Percentiles rank a stretch among this genome's conserved stretches.
These are phyloP conservation scores for Zopfochytrium polystomum DNA, from an alignment of 371 early-diverging fungal species.

Conservation along the genomic window DNA sequence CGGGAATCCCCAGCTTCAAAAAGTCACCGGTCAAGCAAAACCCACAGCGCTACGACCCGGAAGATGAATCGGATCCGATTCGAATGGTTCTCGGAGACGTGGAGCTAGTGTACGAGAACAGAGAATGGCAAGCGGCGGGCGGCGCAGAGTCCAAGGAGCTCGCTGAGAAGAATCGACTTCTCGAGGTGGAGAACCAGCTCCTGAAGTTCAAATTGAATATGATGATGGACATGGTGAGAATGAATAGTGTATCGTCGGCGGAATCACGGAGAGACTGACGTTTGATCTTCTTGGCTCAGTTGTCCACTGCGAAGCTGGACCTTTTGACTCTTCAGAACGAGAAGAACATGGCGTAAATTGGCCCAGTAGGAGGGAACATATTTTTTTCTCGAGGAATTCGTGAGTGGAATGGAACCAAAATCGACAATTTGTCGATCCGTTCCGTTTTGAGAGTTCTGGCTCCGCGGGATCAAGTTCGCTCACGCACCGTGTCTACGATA, in stretches of 20 bases:
- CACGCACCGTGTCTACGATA: no score
- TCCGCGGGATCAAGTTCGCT: no score
- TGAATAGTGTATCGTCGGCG: background rate
- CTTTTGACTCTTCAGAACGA: no score
- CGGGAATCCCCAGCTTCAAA: background rate
- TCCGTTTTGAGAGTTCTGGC: no score
- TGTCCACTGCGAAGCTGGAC: no score
- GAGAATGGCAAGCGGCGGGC: slow-evolving; percentile 23
- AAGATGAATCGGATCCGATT: slow-evolving; percentile 21
- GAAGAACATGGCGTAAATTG: no score
- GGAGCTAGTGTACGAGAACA: slow-evolving; percentile 25
- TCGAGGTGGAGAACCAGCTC: slow-evolving; percentile 45
- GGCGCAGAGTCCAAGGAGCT: slow-evolving; percentile 23
- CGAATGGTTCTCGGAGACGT: slow-evolving; percentile 20
- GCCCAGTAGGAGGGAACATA: no score
- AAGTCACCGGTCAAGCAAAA: slow-evolving; percentile 10
- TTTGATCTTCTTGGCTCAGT: background rate
- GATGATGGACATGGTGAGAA: slow-evolving; percentile 38
- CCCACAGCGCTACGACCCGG: slow-evolving; percentile 13
- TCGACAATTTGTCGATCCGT: no score
- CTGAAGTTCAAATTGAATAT: slow-evolving; percentile 37
- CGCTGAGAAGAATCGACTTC: slow-evolving; percentile 26
- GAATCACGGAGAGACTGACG: background rate
- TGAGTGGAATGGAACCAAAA: no score
- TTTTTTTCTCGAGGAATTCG: no score